Base-by-base conservation (phyloP, 257 asterid species). In the Osmanthus fragrans region DNA sequence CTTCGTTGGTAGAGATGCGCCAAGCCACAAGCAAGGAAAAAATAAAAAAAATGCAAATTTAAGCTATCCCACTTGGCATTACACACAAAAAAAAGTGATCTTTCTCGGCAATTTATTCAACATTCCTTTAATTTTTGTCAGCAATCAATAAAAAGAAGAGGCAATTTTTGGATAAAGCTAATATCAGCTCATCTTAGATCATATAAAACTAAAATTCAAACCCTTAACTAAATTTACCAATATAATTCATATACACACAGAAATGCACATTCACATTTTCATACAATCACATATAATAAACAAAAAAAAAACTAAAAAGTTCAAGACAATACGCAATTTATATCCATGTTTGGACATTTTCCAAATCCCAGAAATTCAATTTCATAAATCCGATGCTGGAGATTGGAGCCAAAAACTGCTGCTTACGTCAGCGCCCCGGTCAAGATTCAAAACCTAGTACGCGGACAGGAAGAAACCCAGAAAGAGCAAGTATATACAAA, bases 311-410 rank as follows among this genome's bases (percentile, higher is more conserved):
- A 40, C 7, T 6, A 40, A 73, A 69, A 72, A 34, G 69, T 45
- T 42, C 39, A 71, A 86, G 71, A 93, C 97, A 97, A 93, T 96
- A 96, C 99, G 99, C 86, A 96, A 84, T 86, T 96, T 93, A 81
- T 96, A 96, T 37, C 98, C 97, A 39, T 97, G 97, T 73, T 90
- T 90, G 77, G 94, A 94, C 99, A 96, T 96, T 77, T 64, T 75
- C 51, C 7, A 18, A 19, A 19, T 25, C 63, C 63, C 6, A 18
- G 10, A 18, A 4, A 1, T 19, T 51, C 9, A 51, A 5, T 51
- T 18, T 19, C 4, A 33, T 5, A 6, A 67, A 80, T 72, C 74
- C 70, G 36, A 54, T 74, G 49, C 80, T 73, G 45, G 47, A 78
- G 80, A 47, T 32, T 72, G 67, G 77, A 32, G 29, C 68, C 39